Conservation (phyloP, 805 yeast genomes). For the Candida krabiensis region DNA sequence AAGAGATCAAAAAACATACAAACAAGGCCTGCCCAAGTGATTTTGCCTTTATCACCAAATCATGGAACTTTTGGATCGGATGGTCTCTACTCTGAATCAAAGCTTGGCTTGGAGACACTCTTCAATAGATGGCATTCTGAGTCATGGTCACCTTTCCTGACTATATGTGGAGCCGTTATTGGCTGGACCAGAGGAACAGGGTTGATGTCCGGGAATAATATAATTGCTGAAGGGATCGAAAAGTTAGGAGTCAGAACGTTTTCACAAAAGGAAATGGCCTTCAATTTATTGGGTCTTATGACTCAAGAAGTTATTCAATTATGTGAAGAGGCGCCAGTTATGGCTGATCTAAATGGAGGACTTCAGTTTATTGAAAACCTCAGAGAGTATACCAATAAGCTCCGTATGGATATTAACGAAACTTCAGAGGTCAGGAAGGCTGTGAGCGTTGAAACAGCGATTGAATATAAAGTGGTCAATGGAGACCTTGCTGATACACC, state of each 20-base stretch:
- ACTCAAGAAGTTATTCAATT: constrained; percentile 80
- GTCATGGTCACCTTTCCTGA: constrained; percentile 91
- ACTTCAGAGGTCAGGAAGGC: constrained; percentile 93
- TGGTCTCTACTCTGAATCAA: constrained; percentile 97
- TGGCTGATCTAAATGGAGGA: constrained; percentile 99
- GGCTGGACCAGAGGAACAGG: constrained; percentile 99
- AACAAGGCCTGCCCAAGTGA: constrained; percentile 98
- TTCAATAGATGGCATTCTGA: constrained; percentile 99
- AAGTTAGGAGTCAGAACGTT: constrained; percentile 94
- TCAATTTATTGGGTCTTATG: constrained; percentile 92
- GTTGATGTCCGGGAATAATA: constrained; percentile 94
- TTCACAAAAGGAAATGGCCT: constrained; percentile 99
- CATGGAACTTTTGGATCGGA: constrained; percentile 99
- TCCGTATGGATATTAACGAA: constrained; percentile 75
- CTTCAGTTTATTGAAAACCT: constrained; percentile 89
- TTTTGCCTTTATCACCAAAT: constrained; percentile 96
- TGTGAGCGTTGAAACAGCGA: constrained; percentile 88
- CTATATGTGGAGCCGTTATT: constrained; percentile 96
- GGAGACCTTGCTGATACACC: constrained; percentile 90
- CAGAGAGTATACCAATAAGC: constrained; percentile 78
- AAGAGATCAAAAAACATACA: constrained; percentile 74
- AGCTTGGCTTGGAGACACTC: constrained; percentile 89
- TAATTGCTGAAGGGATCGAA: constrained; percentile 97
- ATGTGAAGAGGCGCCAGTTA: constrained; percentile 91
- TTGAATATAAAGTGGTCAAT: constrained; percentile 80